Base-by-base conservation (phyloP, 441 rosid species). In the Cnidoscolus chayamansa region DNA sequence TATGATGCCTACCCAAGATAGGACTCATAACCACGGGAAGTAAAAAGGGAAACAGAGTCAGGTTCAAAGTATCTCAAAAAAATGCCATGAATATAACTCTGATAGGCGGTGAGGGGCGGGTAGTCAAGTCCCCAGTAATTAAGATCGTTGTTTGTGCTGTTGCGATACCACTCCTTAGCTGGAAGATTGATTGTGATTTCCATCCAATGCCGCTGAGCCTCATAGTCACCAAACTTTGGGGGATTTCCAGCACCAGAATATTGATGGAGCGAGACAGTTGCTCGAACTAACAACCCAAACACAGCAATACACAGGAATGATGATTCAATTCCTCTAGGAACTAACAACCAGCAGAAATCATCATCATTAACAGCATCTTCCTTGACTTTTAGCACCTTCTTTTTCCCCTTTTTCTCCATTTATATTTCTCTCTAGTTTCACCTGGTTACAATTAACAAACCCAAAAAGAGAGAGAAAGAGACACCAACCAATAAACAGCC, bases 191-290 rank as follows among this genome's bases (percentile, higher is more conserved):
- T 65, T 25, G 99, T 90, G 66, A 92, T 88, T 88, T 92, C 97
- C 99, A 94, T 92, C 98, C 99, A 92, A 79, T 92, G 99, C 77
- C 97, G 79, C 62, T 92, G 99, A 10, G 98, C 99, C 79, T 92
- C 97, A 77, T 85, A 94, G 74, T 94, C 99, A 5, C 99, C 98
- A 61, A 84, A 92, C 75, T 86, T 92, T 0, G 99, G 98, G 2
- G 96, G 92, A 25, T 35, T 81, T 61, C 87, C 86, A 59, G 96
- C 96, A 65, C 98, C 99, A 47, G 98, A 91, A 79, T 92, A 94
- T 0, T 89, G 80, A 67, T 86, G 96, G 48, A 88, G 82, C 13
- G 97, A 85, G 20, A 90, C 86, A 31, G 92, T 85, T n/a, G 78
- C 80, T 11, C 99, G 86, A 71, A 94, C 85, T 72, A 94, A 57